Evolutionary conservation across 1,139 yeast genomes (phyloP).

Genomic region (Kodamaea derodonti): DNA sequence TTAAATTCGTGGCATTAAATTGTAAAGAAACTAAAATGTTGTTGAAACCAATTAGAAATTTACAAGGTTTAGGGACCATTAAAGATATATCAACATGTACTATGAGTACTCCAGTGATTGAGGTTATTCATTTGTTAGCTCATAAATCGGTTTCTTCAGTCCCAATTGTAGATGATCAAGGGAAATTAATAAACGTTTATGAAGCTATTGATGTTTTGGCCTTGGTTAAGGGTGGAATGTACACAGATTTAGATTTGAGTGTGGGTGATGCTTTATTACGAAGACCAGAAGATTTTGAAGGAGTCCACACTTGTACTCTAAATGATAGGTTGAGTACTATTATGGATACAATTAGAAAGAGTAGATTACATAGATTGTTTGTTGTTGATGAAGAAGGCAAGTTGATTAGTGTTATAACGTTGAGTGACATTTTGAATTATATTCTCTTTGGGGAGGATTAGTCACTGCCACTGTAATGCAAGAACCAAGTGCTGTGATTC

Average conservation of each 20-base stretch:
- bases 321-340: constrained; percentile 86
- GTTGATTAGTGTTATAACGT: constrained; percentile 78
- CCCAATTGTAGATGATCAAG: constrained; percentile 82
- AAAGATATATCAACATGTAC: constrained; percentile 71
- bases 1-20: constrained; percentile 92
- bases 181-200: constrained; percentile 80
- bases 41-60: constrained; percentile 67
- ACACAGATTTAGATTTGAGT: constrained; percentile 82
- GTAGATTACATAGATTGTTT: constrained; percentile 86
- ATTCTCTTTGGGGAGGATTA: constrained; percentile 65
- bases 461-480: no score
- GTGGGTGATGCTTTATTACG: constrained; percentile 96
- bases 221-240: constrained; percentile 89
- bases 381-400: constrained; percentile 82
- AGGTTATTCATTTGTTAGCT: constrained; percentile 81
- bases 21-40: constrained; percentile 92
- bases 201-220: constrained; percentile 96
- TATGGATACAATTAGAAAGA: constrained; percentile 88
- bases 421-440: constrained; percentile 88
- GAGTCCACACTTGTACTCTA: constrained; percentile 93
- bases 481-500: no score
- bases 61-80: constrained; percentile 58
- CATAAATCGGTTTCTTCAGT: constrained; percentile 82
- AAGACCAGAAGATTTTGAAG: constrained; percentile 95
- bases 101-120: constrained; percentile 91